A percentile compares a stretch with the other conserved stretches of the same genome.
phyloP scores from a whole-genome alignment of 176 grass and related monocot genomes.

The Aegilops bicornis region DNA sequence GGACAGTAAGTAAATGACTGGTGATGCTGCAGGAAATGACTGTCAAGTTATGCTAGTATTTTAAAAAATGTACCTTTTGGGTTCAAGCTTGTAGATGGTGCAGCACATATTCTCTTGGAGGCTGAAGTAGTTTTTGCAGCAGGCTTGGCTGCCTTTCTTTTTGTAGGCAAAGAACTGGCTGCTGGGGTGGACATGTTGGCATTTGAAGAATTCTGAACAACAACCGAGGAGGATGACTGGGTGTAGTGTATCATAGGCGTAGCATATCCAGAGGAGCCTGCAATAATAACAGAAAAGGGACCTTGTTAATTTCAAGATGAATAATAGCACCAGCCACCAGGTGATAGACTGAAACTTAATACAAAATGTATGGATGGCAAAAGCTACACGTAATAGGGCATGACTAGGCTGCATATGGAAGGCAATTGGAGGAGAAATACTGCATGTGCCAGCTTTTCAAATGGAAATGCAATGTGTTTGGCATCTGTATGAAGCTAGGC shows the following conservation, averaged over 20 bases:
- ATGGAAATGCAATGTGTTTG: background rate
- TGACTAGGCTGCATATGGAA: background rate
- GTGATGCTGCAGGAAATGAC: background rate
- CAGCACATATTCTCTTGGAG: conserved; percentile 42
- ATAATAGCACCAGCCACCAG: background rate
- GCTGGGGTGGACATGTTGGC: conserved; percentile 23
- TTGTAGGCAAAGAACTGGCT: conserved; percentile 33
- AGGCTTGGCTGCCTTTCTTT: conserved; percentile 60
- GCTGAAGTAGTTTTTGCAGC: conserved; percentile 39
- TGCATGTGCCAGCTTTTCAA: background rate
- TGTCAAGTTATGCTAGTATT: background rate
- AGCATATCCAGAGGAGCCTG: conserved; percentile 30
- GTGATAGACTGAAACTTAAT: background rate
- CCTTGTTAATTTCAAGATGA: background rate
- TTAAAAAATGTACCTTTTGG: conserved; percentile 22
- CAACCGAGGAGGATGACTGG: conserved; percentile 24
- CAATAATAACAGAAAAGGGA: background rate
- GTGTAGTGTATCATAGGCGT: conserved; percentile 45
- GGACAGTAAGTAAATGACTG: background rate
- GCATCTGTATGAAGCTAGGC: background rate
- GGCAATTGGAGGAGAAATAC: background rate
- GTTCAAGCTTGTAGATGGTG: background rate
- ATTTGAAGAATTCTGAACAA: conserved; percentile 41
- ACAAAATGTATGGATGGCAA: background rate
- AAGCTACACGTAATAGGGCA: background rate